Conservation (phyloP, 257 asterid genomes). For the Mentha longifolia region DNA sequence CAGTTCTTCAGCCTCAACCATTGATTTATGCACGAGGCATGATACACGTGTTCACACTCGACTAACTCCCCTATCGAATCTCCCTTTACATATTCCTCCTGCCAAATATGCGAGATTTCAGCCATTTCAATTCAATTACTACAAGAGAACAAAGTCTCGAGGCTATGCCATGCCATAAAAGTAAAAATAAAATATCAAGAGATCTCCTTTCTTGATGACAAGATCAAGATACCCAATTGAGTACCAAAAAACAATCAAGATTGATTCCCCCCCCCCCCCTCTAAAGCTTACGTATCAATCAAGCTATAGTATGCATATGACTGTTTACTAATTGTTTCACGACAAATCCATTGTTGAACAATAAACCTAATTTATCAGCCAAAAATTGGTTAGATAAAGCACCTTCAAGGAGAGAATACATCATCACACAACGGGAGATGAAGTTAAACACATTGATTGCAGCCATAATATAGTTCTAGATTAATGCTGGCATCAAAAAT, state of each 20-base stretch:
- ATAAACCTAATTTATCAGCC: background rate
- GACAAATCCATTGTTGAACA: background rate
- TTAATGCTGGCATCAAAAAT: background rate
- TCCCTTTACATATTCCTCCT: slow-evolving; percentile 79
- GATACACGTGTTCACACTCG: slow-evolving; percentile 72
- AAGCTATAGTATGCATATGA: no score
- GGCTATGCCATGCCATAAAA: background rate
- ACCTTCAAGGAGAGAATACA: background rate
- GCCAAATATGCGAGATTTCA: slow-evolving; percentile 30
- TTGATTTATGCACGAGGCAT: slow-evolving; percentile 60
- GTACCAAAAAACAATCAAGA: background rate
- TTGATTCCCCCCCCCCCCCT: no score
- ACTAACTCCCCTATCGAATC: slow-evolving; percentile 75
- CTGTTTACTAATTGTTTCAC: background rate
- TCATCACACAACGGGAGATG: background rate
- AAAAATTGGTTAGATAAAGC: background rate
- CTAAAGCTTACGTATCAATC: no score
- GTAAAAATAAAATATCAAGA: no score
- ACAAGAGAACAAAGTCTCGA: background rate
- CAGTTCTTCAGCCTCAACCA: slow-evolving; percentile 90
- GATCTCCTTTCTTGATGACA: background rate
- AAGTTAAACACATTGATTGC: background rate
- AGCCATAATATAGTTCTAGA: background rate
- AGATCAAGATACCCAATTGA: no score
- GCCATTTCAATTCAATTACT: background rate